A percentile compares a stretch with the other conserved stretches of the same genome.
These are phyloP conservation scores for Tetragonia tetragonoides DNA, from an alignment of 148 eudicot species.

Conservation along the genomic window DNA sequence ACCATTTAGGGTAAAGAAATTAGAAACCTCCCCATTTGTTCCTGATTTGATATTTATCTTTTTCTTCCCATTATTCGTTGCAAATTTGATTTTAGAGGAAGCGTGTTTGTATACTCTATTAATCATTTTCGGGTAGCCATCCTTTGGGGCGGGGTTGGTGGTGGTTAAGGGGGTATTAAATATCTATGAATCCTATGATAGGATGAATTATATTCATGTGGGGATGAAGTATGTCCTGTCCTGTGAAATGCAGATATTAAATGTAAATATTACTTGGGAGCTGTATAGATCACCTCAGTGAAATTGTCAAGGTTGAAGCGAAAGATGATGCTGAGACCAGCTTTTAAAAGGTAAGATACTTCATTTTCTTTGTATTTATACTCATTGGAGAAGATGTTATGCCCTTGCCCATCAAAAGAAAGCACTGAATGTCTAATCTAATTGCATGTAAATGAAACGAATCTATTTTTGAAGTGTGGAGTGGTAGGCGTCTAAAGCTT, in stretches of 20 bases:
- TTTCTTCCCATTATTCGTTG: too few species aligned
- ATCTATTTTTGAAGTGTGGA: neutral
- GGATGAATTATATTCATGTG: neutral
- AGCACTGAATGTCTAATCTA: neutral
- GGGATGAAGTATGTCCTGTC: neutral
- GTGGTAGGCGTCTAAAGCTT: neutral
- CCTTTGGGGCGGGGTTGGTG: neutral
- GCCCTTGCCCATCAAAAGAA: too few species aligned
- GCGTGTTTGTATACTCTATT: too few species aligned
- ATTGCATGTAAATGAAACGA: neutral
- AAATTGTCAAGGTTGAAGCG: too few species aligned
- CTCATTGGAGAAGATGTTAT: too few species aligned
- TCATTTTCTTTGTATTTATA: slow-evolving; percentile 14
- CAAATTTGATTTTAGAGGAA: too few species aligned
- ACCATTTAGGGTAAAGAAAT: too few species aligned
- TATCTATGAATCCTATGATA: slow-evolving; percentile 7
- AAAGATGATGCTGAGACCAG: too few species aligned
- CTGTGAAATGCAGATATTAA: slow-evolving; percentile 65
- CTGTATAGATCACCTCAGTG: slow-evolving; percentile 83
- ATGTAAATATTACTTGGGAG: slow-evolving; percentile 97
- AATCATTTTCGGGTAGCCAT: too few species aligned
- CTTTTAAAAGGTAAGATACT: too few species aligned
- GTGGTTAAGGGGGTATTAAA: neutral
- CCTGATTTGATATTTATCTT: too few species aligned
- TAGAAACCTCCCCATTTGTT: too few species aligned